A percentile compares a stretch with the other conserved stretches of the same genome.
phyloP scores from a whole-genome alignment of 176 grass and related monocot species.

The Luzula sylvatica region DNA sequence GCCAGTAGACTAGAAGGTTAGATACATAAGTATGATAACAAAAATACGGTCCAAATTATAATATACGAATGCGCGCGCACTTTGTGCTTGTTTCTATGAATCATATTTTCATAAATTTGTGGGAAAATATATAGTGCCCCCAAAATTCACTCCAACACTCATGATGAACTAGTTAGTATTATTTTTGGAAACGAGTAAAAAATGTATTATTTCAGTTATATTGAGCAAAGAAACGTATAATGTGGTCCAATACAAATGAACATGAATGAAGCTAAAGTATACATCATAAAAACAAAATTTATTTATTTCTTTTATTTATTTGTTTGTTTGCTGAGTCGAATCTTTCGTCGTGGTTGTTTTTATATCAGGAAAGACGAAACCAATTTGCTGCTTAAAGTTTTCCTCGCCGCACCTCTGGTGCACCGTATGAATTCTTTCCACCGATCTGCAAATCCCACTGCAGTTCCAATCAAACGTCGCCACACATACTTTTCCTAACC shows the following conservation, averaged over 20 bases:
- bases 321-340: background rate
- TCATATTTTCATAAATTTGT: no score
- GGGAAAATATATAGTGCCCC: no score
- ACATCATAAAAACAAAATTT: background rate
- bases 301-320: background rate
- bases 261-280: background rate
- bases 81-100: no score
- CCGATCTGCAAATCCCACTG: constrained; percentile 7
- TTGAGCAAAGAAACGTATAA: no score
- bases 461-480: constrained; percentile 19
- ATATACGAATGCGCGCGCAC: no score
- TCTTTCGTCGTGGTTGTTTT: background rate
- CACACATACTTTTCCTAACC: constrained; percentile 8
- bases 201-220: no score
- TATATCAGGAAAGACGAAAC: constrained; percentile 5
- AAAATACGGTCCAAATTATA: no score
- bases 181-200: no score
- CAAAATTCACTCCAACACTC: no score
- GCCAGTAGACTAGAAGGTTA: no score
- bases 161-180: no score
- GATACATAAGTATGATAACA: no score
- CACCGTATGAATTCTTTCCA: constrained; percentile 14
- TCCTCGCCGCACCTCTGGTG: constrained; percentile 12
- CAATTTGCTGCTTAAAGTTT: constrained; percentile 16
- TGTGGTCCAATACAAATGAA: background rate